phyloP scores from a whole-genome alignment of 1,284 basidiomycete species.

The Rhodotorula glutinis region DNA sequence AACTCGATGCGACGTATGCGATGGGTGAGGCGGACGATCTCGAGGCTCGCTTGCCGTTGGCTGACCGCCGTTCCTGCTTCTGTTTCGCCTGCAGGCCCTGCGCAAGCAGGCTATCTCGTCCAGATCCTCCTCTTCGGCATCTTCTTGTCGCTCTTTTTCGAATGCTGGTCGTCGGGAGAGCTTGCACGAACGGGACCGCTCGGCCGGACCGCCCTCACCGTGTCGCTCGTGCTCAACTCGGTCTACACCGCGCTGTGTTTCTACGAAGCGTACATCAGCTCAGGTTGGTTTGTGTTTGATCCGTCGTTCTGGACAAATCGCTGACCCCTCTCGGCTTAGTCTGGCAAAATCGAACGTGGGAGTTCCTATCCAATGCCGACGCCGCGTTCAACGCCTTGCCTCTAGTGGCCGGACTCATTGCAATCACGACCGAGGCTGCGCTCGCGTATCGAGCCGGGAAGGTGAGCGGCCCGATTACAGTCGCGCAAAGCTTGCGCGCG shows the following conservation, averaged over 20 bases:
- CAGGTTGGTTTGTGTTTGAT: not conserved
- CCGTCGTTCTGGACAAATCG: no score
- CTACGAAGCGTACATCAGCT: not conserved
- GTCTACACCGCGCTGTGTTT: conserved; percentile 5
- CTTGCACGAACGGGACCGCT: not conserved
- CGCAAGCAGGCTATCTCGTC: not conserved
- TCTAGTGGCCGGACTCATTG: conserved; percentile 7
- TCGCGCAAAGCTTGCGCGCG: no score
- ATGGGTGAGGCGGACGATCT: not conserved
- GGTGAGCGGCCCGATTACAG: no score
- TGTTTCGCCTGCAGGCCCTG: not conserved
- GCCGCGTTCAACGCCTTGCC: not conserved
- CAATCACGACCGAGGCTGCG: not conserved
- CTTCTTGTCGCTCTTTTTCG: not conserved
- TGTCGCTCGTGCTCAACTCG: conserved; percentile 1
- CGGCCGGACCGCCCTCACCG: not conserved
- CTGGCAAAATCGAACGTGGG: conserved; percentile 5
- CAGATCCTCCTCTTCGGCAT: conserved; percentile 14
- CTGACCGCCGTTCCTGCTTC: not conserved
- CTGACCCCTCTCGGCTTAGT: not conserved
- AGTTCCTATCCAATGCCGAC: not conserved
- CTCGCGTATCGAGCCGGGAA: conserved; percentile 2
- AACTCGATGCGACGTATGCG: not conserved
- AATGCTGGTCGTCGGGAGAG: not conserved
- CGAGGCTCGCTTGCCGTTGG: no score